These are phyloP conservation scores for Melocanna baccifera DNA, from an alignment of 176 grass and related monocot species.

Conservation along the genomic window DNA sequence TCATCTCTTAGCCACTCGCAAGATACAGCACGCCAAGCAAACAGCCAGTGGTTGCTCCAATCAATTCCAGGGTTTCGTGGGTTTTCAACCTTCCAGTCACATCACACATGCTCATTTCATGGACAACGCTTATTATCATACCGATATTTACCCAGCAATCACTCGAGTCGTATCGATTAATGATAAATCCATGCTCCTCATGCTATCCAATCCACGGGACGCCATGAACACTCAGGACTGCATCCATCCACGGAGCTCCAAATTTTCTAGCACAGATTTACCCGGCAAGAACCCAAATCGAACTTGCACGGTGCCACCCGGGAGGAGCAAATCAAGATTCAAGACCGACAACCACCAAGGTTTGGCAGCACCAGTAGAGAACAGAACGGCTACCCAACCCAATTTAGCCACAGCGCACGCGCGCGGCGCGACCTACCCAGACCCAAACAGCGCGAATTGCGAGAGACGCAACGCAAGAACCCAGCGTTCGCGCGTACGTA, in stretches of 20 bases:
- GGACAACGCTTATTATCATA: neutral
- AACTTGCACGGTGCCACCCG: neutral
- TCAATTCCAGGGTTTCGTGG: neutral
- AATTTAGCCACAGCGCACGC: neutral
- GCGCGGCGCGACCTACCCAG: too few species aligned
- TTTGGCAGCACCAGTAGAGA: neutral
- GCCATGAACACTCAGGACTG: neutral
- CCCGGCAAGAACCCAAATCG: neutral
- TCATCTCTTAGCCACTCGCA: neutral
- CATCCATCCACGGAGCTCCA: neutral
- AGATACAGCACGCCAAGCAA: neutral
- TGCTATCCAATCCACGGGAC: neutral
- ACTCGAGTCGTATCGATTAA: neutral
- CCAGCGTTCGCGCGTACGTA: neutral
- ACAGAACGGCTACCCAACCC: neutral
- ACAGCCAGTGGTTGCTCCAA: constrained; percentile 24
- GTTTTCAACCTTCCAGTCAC: neutral
- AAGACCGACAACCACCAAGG: neutral
- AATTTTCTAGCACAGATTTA: neutral
- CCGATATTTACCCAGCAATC: neutral
- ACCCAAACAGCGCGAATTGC: neutral
- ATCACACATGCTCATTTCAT: neutral
- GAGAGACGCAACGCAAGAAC: neutral
- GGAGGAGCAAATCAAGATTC: neutral
- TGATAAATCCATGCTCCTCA: neutral